These are phyloP conservation scores for Trichoderma virens DNA, from an alignment of 495 filamentous ascomycete genomes.

Conservation along the genomic window DNA sequence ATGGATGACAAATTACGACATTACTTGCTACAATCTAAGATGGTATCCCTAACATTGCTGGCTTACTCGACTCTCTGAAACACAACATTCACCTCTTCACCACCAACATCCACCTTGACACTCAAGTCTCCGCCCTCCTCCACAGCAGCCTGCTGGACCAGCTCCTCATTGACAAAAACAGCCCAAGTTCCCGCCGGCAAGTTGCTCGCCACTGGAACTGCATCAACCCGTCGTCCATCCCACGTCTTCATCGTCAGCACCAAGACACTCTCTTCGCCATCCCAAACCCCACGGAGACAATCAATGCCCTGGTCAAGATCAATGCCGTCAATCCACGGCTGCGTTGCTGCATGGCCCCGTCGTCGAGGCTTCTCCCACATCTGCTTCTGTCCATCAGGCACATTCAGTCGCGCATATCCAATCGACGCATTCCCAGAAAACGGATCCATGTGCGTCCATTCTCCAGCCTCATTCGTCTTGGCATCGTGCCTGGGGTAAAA, in stretches of 20 bases:
- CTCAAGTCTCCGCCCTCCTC: not conserved
- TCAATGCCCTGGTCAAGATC: slow-evolving; percentile 25
- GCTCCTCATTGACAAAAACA: slow-evolving; percentile 16
- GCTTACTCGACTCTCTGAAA: not conserved
- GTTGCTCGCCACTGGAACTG: slow-evolving; percentile 15
- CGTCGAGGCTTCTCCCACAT: slow-evolving; percentile 32
- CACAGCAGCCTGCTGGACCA: not conserved
- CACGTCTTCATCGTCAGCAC: slow-evolving; percentile 26
- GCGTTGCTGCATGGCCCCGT: slow-evolving; percentile 13
- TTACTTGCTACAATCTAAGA: no score
- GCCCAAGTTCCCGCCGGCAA: slow-evolving; percentile 15
- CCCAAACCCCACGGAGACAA: slow-evolving; percentile 29
- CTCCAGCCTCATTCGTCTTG: slow-evolving; percentile 19
- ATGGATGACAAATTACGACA: no score
- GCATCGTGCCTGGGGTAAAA: slow-evolving; percentile 23
- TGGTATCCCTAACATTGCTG: no score
- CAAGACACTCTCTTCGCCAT: slow-evolving; percentile 21
- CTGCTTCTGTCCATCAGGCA: slow-evolving; percentile 27
- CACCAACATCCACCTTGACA: not conserved
- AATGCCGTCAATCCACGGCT: slow-evolving; percentile 25
- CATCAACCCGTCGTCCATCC: slow-evolving; percentile 17
- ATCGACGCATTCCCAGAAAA: slow-evolving; percentile 28
- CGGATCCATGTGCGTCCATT: slow-evolving; percentile 23
- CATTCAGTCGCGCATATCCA: slow-evolving; percentile 28
- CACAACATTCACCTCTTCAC: slow-evolving; percentile 5